Base-by-base conservation (phyloP, 495 filamentous ascomycete species). In the Chaetomium tenue region DNA sequence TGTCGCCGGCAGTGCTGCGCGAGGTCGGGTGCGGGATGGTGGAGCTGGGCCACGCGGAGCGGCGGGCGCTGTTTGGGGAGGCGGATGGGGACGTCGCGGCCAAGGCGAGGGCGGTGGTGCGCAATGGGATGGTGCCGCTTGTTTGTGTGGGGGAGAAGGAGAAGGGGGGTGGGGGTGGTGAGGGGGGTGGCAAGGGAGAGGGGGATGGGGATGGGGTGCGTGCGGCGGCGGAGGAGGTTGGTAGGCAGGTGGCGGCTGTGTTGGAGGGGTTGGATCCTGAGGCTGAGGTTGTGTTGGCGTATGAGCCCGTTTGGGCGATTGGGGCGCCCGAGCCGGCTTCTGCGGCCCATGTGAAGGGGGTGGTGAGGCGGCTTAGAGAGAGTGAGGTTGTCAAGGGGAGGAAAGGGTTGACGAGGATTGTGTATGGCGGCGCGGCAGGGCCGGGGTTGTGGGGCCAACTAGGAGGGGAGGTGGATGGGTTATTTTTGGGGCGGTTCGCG, bases 221-320 rank as follows among this genome's bases (percentile, higher is more conserved):
- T 9, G 80, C 80, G 0, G 91, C 91, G 0, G 81, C 88, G 1
- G 62, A 78, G 5, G 89, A 92, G 73, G 91, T 89, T 62, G 76
- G 77, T 37, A 72, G 76, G 20, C 89, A 93, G 64, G 80, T 94
- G 16, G 77, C 78, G 23, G 78, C 83, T 3, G 85, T 89, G 9
- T 69, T 94, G 20, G 75, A 75, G 16, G 83, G 79, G 0, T 75
- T 92, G 25, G 81, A 83, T 0, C 75, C 70, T 3, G 78, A 85
- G 12, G 82, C 82, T 1, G 85, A 91, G n/a, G 83, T 93, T 22
- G 86, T 93, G 16, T 81, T 94, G 46, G 91, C 91, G 4, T 96
- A 96, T 72, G 91, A 96, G 78, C 91, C 91, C 13, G 89, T 93
- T 1, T 95, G 91, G 91, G 91, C 91, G 0, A 95, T 95, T 75